phyloP scores from a whole-genome alignment of 2,329 filamentous ascomycete genomes.

The Sclerotinia minor region DNA sequence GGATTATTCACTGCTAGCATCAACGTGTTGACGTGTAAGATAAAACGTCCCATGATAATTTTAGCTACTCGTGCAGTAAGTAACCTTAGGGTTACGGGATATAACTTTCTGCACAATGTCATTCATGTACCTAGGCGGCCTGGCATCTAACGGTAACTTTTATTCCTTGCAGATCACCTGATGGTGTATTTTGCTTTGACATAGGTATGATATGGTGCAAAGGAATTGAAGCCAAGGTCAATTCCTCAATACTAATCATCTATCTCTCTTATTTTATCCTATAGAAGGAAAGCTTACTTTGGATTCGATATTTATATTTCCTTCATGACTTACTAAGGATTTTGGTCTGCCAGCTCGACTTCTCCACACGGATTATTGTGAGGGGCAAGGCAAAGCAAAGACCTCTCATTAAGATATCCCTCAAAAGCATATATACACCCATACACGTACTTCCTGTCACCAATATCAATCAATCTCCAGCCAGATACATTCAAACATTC shows the following conservation, averaged over 20 bases:
- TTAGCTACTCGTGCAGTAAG: slow-evolving; percentile 4
- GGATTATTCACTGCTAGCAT: neutral
- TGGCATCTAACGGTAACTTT: neutral
- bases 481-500: neutral
- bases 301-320: neutral
- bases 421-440: neutral
- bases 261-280: too few species aligned
- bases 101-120: slow-evolving; percentile 5
- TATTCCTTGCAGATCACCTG: slow-evolving; percentile 13
- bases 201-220: neutral
- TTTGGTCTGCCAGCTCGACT: neutral
- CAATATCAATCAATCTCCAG: too few species aligned
- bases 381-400: neutral
- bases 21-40: neutral
- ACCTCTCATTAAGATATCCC: neutral
- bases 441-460: neutral
- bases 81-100: too few species aligned
- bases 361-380: neutral
- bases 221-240: neutral
- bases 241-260: too few species aligned
- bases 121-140: neutral
- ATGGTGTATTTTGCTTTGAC: neutral
- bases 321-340: neutral
- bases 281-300: neutral
- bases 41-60: slow-evolving; percentile 11